phyloP scores from a whole-genome alignment of 148 eudicot genomes.

The Vaccinium corymbosum region DNA sequence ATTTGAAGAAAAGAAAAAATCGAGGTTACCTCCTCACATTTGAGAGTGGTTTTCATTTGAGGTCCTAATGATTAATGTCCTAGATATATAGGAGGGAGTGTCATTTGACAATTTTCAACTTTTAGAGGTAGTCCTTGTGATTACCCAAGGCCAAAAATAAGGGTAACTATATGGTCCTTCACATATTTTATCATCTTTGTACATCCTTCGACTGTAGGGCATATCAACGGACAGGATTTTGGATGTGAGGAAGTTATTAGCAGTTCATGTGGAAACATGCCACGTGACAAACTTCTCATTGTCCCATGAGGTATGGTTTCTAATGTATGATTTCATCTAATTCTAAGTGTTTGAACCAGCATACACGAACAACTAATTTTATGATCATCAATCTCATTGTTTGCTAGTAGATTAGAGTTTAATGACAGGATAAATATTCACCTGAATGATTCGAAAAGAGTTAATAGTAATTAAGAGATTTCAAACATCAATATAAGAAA shows the following conservation, averaged over 20 bases:
- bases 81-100: neutral
- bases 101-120: neutral
- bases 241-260: constrained; percentile 76
- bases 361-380: neutral
- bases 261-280: constrained; percentile 81
- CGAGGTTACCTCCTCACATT: neutral
- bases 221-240: constrained; percentile 93
- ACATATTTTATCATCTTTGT: neutral
- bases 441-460: neutral
- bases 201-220: constrained; percentile 44
- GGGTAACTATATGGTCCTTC: neutral
- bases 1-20: neutral
- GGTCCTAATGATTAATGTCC: neutral
- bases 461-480: neutral
- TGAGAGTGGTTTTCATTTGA: neutral
- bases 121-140: neutral
- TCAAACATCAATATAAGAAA: neutral
- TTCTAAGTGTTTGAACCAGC: neutral
- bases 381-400: neutral
- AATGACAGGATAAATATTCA: neutral
- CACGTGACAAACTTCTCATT: constrained; percentile 81
- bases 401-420: neutral
- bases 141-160: neutral
- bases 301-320: constrained; percentile 69
- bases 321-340: no score